Evolutionary conservation across 2,329 filamentous ascomycete species (phyloP).

Genomic region (Blastomyces parvus): DNA sequence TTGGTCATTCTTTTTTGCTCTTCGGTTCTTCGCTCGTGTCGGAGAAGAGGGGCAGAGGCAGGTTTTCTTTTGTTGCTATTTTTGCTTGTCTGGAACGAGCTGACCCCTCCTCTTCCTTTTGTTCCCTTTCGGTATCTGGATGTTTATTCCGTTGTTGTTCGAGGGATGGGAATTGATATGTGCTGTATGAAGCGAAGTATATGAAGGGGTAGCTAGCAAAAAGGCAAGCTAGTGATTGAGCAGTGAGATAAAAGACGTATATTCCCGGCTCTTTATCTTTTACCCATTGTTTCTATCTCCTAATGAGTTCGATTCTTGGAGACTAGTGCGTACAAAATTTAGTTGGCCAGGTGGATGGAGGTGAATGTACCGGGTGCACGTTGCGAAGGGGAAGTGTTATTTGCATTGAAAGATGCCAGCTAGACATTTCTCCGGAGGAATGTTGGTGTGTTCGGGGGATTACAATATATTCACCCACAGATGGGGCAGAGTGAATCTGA

Average conservation of each 20-base stretch:
- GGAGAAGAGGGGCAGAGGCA: no score
- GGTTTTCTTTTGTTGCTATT: background rate
- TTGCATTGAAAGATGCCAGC: no score
- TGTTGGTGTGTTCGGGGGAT: no score
- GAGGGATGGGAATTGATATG: background rate
- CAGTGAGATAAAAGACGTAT: background rate
- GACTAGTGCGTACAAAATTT: background rate
- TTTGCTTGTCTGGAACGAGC: background rate
- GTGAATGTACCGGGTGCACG: background rate
- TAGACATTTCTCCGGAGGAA: no score
- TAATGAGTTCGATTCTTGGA: background rate
- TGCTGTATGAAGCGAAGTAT: background rate
- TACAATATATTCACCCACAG: no score
- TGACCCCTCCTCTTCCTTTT: no score
- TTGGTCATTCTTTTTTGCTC: background rate
- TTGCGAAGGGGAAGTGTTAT: background rate
- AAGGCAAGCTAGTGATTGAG: background rate
- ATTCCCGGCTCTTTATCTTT: background rate
- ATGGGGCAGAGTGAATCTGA: no score
- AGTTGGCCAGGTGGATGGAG: background rate
- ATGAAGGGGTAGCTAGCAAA: no score
- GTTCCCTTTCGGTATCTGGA: no score
- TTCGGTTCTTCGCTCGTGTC: background rate
- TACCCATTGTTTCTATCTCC: background rate
- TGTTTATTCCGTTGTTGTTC: no score